Conservation (phyloP, 2,329 filamentous ascomycete genomes). For the Fusarium citri region DNA sequence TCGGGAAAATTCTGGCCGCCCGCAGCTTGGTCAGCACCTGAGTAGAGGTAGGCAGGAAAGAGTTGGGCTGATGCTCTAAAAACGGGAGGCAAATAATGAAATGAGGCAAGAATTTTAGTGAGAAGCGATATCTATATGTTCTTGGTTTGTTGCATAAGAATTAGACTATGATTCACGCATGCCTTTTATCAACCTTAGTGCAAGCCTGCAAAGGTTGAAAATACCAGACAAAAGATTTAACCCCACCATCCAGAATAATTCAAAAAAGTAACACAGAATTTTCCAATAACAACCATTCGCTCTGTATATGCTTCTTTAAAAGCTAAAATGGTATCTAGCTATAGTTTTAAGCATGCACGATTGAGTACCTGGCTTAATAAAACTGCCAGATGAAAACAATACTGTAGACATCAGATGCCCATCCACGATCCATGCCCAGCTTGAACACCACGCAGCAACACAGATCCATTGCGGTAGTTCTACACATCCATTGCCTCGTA, state of each 20-base stretch:
- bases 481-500: no score
- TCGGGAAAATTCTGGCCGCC: conserved; percentile 44
- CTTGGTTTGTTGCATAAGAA: neutral
- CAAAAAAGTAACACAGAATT: neutral
- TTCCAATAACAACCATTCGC: neutral
- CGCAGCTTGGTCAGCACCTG: conserved; percentile 43
- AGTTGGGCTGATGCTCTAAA: neutral
- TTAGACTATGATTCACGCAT: neutral
- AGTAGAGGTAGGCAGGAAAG: neutral
- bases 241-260: neutral
- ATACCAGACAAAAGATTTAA: neutral
- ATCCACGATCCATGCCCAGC: no score
- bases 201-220: neutral
- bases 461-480: neutral
- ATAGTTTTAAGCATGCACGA: neutral
- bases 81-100: neutral
- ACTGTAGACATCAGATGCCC: neutral
- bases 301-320: neutral
- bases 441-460: neutral
- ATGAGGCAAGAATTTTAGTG: neutral
- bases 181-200: no score
- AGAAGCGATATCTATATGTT: neutral
- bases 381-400: neutral
- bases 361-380: neutral
- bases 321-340: neutral